Evolutionary conservation across 2,329 filamentous ascomycete species (phyloP), one percentile per base, ranked within the genome.

Genomic region (Teratosphaeria destructans): DNA sequence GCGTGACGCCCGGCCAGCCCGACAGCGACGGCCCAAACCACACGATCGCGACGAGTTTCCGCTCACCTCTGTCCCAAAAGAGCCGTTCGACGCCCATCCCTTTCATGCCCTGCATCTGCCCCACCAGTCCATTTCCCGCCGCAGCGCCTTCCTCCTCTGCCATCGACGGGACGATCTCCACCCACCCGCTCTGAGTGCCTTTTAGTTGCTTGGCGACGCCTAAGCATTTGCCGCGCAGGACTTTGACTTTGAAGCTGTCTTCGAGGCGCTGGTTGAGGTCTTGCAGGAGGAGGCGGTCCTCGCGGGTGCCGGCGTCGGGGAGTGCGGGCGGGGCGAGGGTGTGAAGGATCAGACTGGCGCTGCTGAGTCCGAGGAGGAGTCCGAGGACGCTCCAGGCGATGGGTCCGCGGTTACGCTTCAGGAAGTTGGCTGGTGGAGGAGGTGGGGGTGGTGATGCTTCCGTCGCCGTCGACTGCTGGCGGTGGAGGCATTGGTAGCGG

Each of bases 1-100:
- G 88, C 57, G 85, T 83, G 49, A 88, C 78, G 12, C 82, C 81
- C 1, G 88, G 88, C 86, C 87, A 92, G 3, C 89, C 88, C 55
- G 80, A 77, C 23, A 87, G 69, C 1, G 78, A 82, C n/a, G 77
- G 72, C 6, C 88, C 89, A 58, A 91, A 79, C 77, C 80, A 88
- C 4, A 91, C 76, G n/a, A 91, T 78, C 56, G 79, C 81, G 11
- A 86, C 75, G 37, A 84, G 71, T 66, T 84, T 82, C 64, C 83
- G 79, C 6, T 84, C 82, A 34, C 72, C 71, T 3, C 75, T 68
- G 69, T 88, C 83, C 77, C 80, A 83, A 69, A 89, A 91, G 1
- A 87, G 74, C 66, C 82, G 79, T 76, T 89, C 82, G 66, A 73
- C 70, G 7, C 75, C 77, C 26, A 79, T 60, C 3, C 74, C 76